Evolutionary conservation across 2,329 filamentous ascomycete genomes (phyloP).

Genomic region (Dothiorella sarmentorum): DNA sequence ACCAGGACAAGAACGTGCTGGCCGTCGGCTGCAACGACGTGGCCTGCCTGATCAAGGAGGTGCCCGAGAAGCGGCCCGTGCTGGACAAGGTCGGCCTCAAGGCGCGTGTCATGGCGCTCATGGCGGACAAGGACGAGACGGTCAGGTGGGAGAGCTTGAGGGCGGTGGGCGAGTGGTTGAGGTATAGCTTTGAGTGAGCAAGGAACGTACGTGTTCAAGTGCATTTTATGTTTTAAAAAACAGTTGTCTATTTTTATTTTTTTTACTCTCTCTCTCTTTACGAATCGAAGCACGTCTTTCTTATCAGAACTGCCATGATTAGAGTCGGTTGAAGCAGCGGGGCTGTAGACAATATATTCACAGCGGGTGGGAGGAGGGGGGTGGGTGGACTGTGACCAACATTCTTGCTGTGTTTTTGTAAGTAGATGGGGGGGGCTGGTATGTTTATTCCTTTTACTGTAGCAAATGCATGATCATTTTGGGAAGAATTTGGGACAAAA

Average conservation of each 20-base stretch:
- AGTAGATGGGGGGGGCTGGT: background rate
- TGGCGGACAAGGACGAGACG: slow-evolving; percentile 83
- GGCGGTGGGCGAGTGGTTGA: slow-evolving; percentile 74
- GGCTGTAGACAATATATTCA: background rate
- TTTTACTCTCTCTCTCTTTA: background rate
- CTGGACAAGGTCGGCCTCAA: slow-evolving; percentile 85
- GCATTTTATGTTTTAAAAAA: too few relatives aligned
- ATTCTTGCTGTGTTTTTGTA: background rate
- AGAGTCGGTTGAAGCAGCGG: background rate
- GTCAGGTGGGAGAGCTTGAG: slow-evolving; percentile 90
- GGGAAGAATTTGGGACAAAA: too few relatives aligned
- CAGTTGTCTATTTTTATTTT: too few relatives aligned
- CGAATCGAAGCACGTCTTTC: background rate
- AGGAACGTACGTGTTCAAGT: too few relatives aligned
- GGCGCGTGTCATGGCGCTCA: slow-evolving; percentile 85
- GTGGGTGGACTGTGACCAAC: background rate
- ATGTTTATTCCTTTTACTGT: background rate
- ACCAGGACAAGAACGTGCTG: slow-evolving; percentile 80
- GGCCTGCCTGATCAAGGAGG: slow-evolving; percentile 81
- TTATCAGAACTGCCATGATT: background rate
- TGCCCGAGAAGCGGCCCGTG: slow-evolving; percentile 75
- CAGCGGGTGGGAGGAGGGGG: background rate
- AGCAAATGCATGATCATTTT: background rate
- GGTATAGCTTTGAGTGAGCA: slow-evolving; percentile 53
- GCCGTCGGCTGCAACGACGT: slow-evolving; percentile 93